Conservation (phyloP, 371 early-diverging fungal species). For the Parasitella parasitica region DNA sequence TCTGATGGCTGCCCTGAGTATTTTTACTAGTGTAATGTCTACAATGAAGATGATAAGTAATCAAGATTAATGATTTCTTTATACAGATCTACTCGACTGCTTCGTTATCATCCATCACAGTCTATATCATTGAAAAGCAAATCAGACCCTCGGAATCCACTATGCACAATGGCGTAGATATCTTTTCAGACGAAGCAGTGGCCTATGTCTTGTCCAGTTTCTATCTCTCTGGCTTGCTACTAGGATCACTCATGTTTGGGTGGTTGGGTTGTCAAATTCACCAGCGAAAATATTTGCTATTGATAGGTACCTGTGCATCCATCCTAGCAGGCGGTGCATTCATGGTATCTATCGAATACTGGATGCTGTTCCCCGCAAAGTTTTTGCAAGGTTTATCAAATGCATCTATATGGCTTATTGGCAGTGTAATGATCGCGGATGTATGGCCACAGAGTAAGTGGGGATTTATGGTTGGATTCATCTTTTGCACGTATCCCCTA, state of each 20-base stretch:
- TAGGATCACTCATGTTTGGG: background rate
- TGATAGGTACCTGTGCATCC: constrained; percentile 2
- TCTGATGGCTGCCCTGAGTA: background rate
- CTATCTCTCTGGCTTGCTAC: constrained; percentile 2
- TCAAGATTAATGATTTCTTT: background rate
- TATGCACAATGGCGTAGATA: background rate
- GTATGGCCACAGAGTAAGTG: constrained; percentile 6
- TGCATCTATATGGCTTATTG: constrained; percentile 8
- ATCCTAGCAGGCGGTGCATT: background rate
- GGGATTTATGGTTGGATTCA: constrained; percentile 12
- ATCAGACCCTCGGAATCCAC: background rate
- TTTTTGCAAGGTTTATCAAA: constrained; percentile 15
- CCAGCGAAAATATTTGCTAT: constrained; percentile 3
- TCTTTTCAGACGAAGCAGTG: background rate
- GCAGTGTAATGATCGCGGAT: constrained; percentile 4
- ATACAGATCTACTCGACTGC: constrained; percentile 5
- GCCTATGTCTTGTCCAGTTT: constrained; percentile 2
- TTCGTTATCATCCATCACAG: background rate
- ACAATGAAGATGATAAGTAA: background rate
- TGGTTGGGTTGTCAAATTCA: constrained; percentile 3
- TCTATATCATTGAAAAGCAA: constrained; percentile 5
- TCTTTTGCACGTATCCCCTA: background rate
- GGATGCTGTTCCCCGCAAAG: constrained; percentile 13
- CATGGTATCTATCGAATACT: constrained; percentile 6
- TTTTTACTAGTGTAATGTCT: constrained; percentile 5